A percentile compares a stretch with the other conserved stretches of the same genome.
These are phyloP conservation scores for Auxenochlorella protothecoides DNA, from an alignment of 139 green algal species.

Conservation along the genomic window DNA sequence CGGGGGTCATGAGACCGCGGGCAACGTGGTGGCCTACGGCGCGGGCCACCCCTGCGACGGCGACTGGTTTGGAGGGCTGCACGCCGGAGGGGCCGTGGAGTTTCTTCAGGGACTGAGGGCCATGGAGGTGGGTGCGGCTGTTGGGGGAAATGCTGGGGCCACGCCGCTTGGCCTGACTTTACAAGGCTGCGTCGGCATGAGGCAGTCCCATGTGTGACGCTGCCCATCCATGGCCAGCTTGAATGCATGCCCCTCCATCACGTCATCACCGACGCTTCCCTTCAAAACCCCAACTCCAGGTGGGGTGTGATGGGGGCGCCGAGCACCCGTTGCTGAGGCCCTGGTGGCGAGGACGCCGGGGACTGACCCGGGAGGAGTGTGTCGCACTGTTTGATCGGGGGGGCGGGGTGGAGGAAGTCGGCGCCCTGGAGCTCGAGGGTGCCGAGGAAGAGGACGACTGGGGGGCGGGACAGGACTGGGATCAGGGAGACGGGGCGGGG, in stretches of 20 bases:
- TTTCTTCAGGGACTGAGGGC: constrained; percentile 23
- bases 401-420: too few relatives aligned
- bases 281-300: constrained; percentile 3
- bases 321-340: constrained; percentile 13
- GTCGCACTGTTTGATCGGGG: too few relatives aligned
- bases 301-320: constrained; percentile 13
- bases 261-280: background rate
- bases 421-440: too few relatives aligned
- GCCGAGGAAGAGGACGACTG: too few relatives aligned
- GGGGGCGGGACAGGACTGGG: too few relatives aligned
- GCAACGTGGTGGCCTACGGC: constrained; percentile 39
- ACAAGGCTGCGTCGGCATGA: too few relatives aligned
- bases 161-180: too few relatives aligned
- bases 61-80: constrained; percentile 42
- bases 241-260: background rate
- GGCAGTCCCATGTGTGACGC: too few relatives aligned
- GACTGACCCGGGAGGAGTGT: constrained; percentile 25
- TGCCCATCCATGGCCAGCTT: background rate
- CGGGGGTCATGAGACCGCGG: constrained; percentile 28
- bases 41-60: constrained; percentile 27
- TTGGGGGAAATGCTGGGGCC: too few relatives aligned
- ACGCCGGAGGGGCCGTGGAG: constrained; percentile 3
- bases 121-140: constrained; percentile 14
- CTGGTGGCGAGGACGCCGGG: constrained; percentile 38
- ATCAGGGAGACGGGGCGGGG: too few relatives aligned